Evolutionary conservation across 495 filamentous ascomycete genomes (phyloP), one percentile per base, ranked within the genome.

Genomic region (Neurospora sp.): DNA sequence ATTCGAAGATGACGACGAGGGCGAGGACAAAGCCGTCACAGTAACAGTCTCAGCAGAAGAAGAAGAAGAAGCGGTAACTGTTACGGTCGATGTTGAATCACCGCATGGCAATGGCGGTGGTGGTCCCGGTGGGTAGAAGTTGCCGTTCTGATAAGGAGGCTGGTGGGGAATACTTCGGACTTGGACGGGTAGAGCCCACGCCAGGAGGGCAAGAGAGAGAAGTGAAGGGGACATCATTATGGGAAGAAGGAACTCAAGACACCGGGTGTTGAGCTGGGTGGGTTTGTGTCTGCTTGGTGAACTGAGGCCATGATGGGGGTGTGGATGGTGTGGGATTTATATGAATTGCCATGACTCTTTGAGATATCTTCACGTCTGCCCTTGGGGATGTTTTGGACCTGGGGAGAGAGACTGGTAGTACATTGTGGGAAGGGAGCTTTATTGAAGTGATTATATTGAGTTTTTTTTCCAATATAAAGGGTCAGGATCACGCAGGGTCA

Each of bases 61-160:
- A 12, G 40, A 35, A 12, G 42, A 48, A 8, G 40, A 35, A 12
- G 42, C 40, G 1, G 71, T 40, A 39, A 70, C 22, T 12, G 75
- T 75, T 12, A 73, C 59, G 68, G 75, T 77, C 2, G 72, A 41
- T 11, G 69, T 70, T 70, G 70, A 3, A 37, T 59, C 27, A 0
- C 53, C 53, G 7, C 53, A 66, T 66, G 27, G 11, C 22, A 20
- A 20, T 53, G 46, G 53, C 1, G 2, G 27, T 31, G 3, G 27
- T 66, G 14, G 27, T 37, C 14, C 31, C 14, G 53, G 53, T 9
- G 53, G 53, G 14, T 66, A 53, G 20, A 59, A 59, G 20, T 59
- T 59, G 4, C 18, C 16, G n/a, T 71, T 66, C 5, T 66, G 70
- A 71, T 9, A n/a, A 70, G 10, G 40, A 20, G 70, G 70, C 3